A percentile compares a stretch with the other conserved stretches of the same genome.
phyloP scores from a whole-genome alignment of 345 rosid genomes.

The Hypericum androsaemum region DNA sequence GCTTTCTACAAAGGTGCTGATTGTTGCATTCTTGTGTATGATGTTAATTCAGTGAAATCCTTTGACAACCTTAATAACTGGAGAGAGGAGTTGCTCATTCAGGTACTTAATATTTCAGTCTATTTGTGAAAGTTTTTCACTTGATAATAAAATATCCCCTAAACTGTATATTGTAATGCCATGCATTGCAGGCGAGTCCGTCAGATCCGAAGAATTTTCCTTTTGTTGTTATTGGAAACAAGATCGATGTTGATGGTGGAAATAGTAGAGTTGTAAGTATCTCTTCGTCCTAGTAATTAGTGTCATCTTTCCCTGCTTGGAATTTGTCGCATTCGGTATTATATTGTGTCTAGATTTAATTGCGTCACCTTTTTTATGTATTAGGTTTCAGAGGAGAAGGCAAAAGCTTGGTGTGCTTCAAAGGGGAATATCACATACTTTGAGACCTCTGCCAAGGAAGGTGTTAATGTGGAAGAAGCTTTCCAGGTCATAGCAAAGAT shows the following conservation, averaged over 20 bases:
- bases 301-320: constrained; percentile 19
- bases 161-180: no score
- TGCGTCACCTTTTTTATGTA: background rate
- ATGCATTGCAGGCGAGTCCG: constrained; percentile 23
- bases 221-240: constrained; percentile 30
- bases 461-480: constrained; percentile 93
- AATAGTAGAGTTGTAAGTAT: constrained; percentile 28
- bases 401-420: constrained; percentile 94
- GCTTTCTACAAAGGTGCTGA: constrained; percentile 16
- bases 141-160: background rate
- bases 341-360: constrained; percentile 13
- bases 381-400: constrained; percentile 93
- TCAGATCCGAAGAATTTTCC: constrained; percentile 32
- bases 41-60: constrained; percentile 16
- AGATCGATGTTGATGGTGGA: constrained; percentile 28
- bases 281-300: constrained; percentile 13
- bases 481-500: constrained; percentile 90
- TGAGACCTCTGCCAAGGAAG: constrained; percentile 98
- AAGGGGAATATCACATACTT: constrained; percentile 95
- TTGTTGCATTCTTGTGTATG: constrained; percentile 15
- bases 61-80: constrained; percentile 16
- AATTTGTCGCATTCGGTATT: constrained; percentile 20
- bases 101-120: background rate
- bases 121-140: no score
- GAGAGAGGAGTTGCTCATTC: constrained; percentile 16